Evolutionary conservation across 1,284 basidiomycete genomes (phyloP).

Genomic region (Thelephora terrestris): DNA sequence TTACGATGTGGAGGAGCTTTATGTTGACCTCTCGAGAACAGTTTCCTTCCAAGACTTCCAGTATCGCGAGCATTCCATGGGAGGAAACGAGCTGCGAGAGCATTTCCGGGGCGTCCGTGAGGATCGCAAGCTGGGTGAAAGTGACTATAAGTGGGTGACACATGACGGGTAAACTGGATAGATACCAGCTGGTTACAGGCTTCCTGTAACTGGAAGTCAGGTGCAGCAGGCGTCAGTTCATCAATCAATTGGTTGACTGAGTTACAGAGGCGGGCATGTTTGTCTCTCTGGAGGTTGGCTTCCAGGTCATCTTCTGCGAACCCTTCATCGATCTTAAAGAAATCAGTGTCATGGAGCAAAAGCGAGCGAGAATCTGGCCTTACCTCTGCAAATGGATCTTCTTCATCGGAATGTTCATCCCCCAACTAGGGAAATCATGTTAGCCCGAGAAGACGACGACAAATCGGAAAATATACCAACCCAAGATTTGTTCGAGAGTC

Average conservation of each 20-base stretch:
- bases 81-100: conserved; percentile 81
- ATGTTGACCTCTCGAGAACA: conserved; percentile 77
- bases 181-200: conserved; percentile 83
- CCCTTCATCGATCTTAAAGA: conserved; percentile 74
- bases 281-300: conserved; percentile 82
- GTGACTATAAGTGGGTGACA: background rate
- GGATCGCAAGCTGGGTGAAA: conserved; percentile 53
- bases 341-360: conserved; percentile 1
- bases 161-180: conserved; percentile 4
- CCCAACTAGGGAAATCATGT: conserved; percentile 40
- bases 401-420: conserved; percentile 77
- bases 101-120: conserved; percentile 83
- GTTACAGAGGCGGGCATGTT: conserved; percentile 77
- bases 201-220: conserved; percentile 71
- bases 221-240: conserved; percentile 69
- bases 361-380: background rate
- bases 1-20: conserved; percentile 82
- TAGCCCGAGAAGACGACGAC: conserved; percentile 3
- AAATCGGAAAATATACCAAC: conserved; percentile 28
- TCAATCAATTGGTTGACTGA: conserved; percentile 81
- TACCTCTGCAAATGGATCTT: conserved; percentile 92
- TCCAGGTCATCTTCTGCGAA: conserved; percentile 84
- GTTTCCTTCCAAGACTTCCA: conserved; percentile 85
- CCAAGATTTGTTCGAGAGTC: conserved; percentile 83
- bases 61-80: conserved; percentile 89